Percentiles rank a stretch among this genome's conserved stretches.
phyloP scores from a whole-genome alignment of 768 basidiomycete species.

The Boletus bicolor region DNA sequence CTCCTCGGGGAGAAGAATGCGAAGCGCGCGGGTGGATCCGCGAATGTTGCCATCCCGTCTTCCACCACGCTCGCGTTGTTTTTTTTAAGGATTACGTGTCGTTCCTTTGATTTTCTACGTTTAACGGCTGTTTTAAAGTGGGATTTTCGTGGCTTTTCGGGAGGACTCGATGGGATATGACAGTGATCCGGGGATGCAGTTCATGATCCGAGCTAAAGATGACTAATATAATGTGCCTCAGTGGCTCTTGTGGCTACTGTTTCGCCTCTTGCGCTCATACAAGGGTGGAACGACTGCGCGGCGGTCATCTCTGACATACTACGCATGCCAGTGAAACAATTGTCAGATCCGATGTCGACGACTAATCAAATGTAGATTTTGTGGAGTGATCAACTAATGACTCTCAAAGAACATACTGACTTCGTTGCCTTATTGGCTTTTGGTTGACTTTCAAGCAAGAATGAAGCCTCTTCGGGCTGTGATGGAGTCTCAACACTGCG shows the following conservation, averaged over 20 bases:
- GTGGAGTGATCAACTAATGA: not conserved
- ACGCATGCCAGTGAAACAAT: not conserved
- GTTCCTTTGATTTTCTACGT: not conserved
- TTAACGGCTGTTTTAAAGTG: not conserved
- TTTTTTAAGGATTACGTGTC: not conserved
- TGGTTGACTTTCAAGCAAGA: not conserved
- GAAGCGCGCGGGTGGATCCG: not conserved
- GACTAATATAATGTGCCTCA: not conserved
- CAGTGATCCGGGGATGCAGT: not conserved
- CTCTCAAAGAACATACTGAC: not conserved
- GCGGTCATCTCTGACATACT: not conserved
- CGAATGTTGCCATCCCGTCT: not conserved
- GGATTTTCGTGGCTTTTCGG: not conserved
- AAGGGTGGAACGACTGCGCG: not conserved
- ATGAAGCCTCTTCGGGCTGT: not conserved
- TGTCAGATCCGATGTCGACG: no score
- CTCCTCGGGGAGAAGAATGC: constrained; percentile 3
- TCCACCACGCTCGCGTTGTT: not conserved
- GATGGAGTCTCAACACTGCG: not conserved
- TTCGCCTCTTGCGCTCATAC: not conserved
- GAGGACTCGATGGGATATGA: not conserved
- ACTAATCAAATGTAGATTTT: no score
- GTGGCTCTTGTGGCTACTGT: not conserved
- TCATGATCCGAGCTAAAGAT: not conserved
- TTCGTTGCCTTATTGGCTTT: not conserved